Evolutionary conservation across 352 stramenopile genomes (phyloP).

Genomic region (Phytophthora agathidicida): DNA sequence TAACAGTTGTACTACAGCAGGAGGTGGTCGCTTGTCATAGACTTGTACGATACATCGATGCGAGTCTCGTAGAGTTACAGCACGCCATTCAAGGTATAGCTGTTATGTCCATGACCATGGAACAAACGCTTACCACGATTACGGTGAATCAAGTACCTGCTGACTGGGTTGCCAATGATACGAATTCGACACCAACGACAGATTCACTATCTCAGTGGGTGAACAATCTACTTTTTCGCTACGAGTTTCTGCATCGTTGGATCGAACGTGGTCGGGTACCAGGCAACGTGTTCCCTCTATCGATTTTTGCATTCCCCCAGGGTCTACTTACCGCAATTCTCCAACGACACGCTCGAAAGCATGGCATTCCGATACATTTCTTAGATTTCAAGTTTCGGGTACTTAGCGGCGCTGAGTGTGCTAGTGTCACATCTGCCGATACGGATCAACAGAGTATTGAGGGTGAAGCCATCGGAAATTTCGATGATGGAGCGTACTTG

Average conservation of each 20-base stretch:
- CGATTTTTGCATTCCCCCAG: conserved; percentile 77
- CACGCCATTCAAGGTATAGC: conserved; percentile 61
- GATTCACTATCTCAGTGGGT: conserved; percentile 67
- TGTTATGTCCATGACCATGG: conserved; percentile 60
- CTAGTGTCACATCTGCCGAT: background rate
- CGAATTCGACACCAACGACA: conserved; percentile 25
- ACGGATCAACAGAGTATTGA: background rate
- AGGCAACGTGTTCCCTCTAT: conserved; percentile 52
- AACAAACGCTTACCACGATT: conserved; percentile 63
- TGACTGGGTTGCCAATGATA: conserved; percentile 40
- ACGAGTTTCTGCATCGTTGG: conserved; percentile 70
- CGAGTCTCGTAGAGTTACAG: conserved; percentile 50
- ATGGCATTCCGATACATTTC: conserved; percentile 72
- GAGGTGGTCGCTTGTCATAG: conserved; percentile 61
- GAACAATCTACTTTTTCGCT: conserved; percentile 54
- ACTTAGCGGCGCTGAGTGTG: conserved; percentile 44
- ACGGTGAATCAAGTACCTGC: conserved; percentile 55
- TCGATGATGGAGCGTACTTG: conserved; percentile 57
- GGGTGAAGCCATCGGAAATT: background rate
- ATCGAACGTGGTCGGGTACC: conserved; percentile 24
- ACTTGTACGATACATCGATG: conserved; percentile 48
- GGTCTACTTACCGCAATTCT: conserved; percentile 81
- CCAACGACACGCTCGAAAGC: conserved; percentile 74
- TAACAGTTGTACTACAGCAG: conserved; percentile 71
- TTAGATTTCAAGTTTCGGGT: conserved; percentile 83